These are phyloP conservation scores for Scutellaria barbata DNA, from an alignment of 257 asterid species.

Conservation along the genomic window DNA sequence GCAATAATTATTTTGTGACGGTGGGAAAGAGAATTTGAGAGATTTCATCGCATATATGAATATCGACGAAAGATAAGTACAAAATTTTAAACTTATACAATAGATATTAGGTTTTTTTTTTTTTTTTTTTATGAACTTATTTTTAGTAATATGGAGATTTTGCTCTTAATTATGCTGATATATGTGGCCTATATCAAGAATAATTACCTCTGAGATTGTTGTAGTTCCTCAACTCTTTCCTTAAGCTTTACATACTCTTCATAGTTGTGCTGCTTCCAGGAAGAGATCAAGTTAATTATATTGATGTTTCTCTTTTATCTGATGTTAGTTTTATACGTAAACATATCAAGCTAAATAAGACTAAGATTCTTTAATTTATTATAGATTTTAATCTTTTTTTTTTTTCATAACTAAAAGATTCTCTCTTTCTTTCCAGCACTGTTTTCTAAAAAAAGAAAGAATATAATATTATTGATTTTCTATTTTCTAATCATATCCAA, in stretches of 20 bases:
- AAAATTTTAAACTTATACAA: background rate
- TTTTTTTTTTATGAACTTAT: background rate
- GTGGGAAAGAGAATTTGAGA: too few relatives aligned
- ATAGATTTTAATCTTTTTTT: too few relatives aligned
- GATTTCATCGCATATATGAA: background rate
- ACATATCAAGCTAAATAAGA: background rate
- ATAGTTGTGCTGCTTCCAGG: slow-evolving; percentile 49
- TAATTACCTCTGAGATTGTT: slow-evolving; percentile 70
- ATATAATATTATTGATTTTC: too few relatives aligned
- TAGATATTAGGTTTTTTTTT: background rate
- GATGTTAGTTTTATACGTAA: background rate
- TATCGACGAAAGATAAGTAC: background rate
- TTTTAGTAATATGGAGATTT: background rate
- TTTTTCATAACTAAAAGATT: too few relatives aligned
- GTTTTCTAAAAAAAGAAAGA: too few relatives aligned
- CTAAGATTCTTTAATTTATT: too few relatives aligned
- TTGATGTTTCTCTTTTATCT: background rate
- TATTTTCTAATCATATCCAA: too few relatives aligned
- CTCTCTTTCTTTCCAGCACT: too few relatives aligned
- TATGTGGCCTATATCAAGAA: background rate
- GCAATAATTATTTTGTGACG: too few relatives aligned
- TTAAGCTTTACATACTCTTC: slow-evolving; percentile 69
- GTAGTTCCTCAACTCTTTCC: slow-evolving; percentile 59
- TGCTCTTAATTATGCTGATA: background rate
- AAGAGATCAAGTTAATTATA: background rate